Base-by-base conservation (phyloP, 768 basidiomycete genomes). In the Crepidotus variabilis region DNA sequence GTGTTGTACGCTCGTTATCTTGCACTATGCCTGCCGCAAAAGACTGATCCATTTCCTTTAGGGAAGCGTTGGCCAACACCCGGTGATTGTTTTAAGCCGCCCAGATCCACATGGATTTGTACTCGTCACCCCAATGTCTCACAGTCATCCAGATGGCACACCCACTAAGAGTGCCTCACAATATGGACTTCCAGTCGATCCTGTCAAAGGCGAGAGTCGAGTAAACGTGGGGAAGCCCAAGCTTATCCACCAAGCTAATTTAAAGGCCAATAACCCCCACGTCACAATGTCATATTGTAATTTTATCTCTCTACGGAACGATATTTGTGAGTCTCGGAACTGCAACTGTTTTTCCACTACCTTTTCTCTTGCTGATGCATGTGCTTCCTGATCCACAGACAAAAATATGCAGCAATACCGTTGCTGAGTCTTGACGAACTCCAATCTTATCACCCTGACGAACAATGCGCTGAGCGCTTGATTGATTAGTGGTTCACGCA, bases 61-160 rank as follows among this genome's bases (percentile, higher is more conserved):
- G 65, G 65, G 65, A 60, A 66, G 61, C 50, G 60, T 66, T 45
- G 65, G 65, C 14, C 65, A 64, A 50, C 65, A 66, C 28, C 65
- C 65, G 4, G 65, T 66, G 34, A 64, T 66, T 43, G 61, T 64
- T 18, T 60, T 66, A 33, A 60, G 58, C 2, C 50, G 51, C 16
- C 65, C 65, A 21, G 60, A 66, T 36, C 47, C 45, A 13, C 43
- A 64, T n/a, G 65, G 65, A 49, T 63, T 53, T 22, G 63, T 66
- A 22, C 47, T 61, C 16, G 65, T 66, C 13, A 60, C 63, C 11
- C 63, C 63, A 11, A 66, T 66, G 65, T 66, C 65, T 20, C 65
- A 66, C 48, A 63, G 58, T 28, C 65, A 66, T 49, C 65, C 65
- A 22, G 57, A 64, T 24, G 63, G 63, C 23, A 64, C 65, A 11